Evolutionary conservation across 163 green algal genomes (phyloP), one percentile per base, ranked within the genome.

Genomic region (Coccomyxa subellipsoidea): DNA sequence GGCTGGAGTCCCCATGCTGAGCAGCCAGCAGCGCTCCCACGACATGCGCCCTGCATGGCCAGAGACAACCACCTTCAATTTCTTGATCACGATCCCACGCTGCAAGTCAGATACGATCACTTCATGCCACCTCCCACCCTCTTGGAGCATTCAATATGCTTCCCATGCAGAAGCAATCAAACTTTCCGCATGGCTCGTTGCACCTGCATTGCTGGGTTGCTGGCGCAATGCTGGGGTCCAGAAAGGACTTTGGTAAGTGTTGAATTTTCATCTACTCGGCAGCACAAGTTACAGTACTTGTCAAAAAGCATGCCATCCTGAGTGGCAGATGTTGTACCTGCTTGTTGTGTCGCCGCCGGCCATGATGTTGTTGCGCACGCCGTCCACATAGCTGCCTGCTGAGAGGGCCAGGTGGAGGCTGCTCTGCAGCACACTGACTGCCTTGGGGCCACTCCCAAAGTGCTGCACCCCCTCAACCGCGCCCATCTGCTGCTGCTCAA

Each of bases 11-110:
- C 36, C 76, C 76, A 80, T 59, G 36, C 38, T 27, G 36, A 2
- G 76, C 76, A 0, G 27, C 76, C 38, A 80, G 76, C 76, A 80
- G 76, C 2, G 76, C 76, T 38, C 76, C 76, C 29, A 66, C 37
- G 18, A 80, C 76, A 66, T 80, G 76, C 27, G 76, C 76, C 76
- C 76, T 80, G 70, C 10, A 3, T 18, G 23, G 47, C 47, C 47
- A 59, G 23, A 59, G 47, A 12, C 3, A 59, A 59, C 21, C 3
- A 59, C 23, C n/a, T n/a, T n/a, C n/a, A n/a, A n/a, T n/a, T n/a
- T n/a, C n/a, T n/a, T n/a, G n/a, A n/a, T n/a, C n/a, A n/a, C n/a
- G n/a, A n/a, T n/a, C n/a, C n/a, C n/a, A n/a, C n/a, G n/a, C n/a
- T n/a, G n/a, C n/a, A n/a, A n/a, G n/a, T n/a, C n/a, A n/a, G n/a